Conservation (phyloP, 2,329 filamentous ascomycete genomes). For the Torrubiellomyces zombiae region DNA sequence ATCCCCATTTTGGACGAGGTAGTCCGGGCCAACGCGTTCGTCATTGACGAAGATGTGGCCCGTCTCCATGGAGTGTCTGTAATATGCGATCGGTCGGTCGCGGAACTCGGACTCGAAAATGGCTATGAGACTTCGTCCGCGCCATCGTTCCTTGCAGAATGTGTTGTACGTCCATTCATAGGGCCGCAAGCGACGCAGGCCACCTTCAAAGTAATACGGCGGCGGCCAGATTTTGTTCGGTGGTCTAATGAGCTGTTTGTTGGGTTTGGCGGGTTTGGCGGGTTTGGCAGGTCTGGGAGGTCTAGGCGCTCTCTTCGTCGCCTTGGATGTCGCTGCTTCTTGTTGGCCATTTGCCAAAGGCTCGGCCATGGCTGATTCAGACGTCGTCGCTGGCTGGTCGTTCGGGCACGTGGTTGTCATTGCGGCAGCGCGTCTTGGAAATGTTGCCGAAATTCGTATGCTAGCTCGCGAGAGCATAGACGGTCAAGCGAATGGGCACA, state of each 20-base stretch:
- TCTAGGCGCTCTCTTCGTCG: too few relatives aligned
- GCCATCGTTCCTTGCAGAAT: slow-evolving; percentile 86
- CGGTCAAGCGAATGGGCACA: too few relatives aligned
- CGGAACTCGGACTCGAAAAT: slow-evolving; percentile 88
- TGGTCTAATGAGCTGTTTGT: slow-evolving; percentile 15
- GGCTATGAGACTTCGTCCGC: slow-evolving; percentile 62
- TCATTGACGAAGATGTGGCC: slow-evolving; percentile 73
- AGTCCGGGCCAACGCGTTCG: slow-evolving; percentile 47
- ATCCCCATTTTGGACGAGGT: slow-evolving; percentile 74
- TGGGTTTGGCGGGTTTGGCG: slow-evolving; percentile 4
- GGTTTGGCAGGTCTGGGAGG: neutral
- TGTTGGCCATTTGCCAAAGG: too few relatives aligned
- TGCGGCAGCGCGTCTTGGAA: too few relatives aligned
- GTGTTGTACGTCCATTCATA: slow-evolving; percentile 95
- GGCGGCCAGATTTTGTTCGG: slow-evolving; percentile 28
- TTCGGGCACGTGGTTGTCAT: too few relatives aligned
- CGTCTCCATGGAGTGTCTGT: slow-evolving; percentile 63
- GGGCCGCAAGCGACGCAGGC: slow-evolving; percentile 65
- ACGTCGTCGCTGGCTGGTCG: too few relatives aligned
- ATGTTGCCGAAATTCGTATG: too few relatives aligned
- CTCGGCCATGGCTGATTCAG: too few relatives aligned
- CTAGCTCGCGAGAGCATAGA: too few relatives aligned
- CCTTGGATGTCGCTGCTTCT: too few relatives aligned
- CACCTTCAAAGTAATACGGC: slow-evolving; percentile 73
- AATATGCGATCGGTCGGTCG: slow-evolving; percentile 74